Evolutionary conservation across 2,329 filamentous ascomycete genomes (phyloP), one percentile per base, ranked within the genome.

Genomic region (Fusarium concolor): DNA sequence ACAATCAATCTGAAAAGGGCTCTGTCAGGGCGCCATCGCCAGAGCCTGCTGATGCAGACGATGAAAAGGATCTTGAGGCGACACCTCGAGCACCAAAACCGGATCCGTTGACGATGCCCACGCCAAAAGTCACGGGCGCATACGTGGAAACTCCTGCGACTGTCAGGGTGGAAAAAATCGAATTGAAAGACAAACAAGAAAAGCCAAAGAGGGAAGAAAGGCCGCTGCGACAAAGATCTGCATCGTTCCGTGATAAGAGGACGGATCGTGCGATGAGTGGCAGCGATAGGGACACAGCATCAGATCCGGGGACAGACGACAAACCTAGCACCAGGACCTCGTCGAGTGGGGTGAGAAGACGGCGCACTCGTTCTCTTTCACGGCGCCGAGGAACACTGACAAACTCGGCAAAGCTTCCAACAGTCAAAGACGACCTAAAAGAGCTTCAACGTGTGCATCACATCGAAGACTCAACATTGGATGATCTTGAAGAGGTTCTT

Each of bases 391-490:
- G 75, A n/a, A 81, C 83, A 12, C 73, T 87, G 35, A 79, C 81
- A 64, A 89, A 89, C 76, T 84, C 86, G 5, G 83, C 83, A 52
- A 84, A 80, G 58, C 85, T 81, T 5, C 82, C 85, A 3, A 86
- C 83, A 3, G 86, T 86, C 53, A 84, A 81, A 55, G 86, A 87
- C 57, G 87, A 89, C 67, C 76, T 89, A 28, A 77, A 82, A 28
- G 82, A 85, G 50, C 84, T 89, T 44, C 81, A 86, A 64, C 80
- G 80, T 17, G 78, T 77, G 43, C 82, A 87, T 69, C 81, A 87
- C 53, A 83, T 88, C 26, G 86, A 89, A 18, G 87, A 89, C 69
- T 87, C 85, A 2, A 88, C 86, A 1, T 75, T 88, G n/a, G 86
- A 89, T 46, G 85, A 88, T 62, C 78, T 88, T 29, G 85, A 85